Base-by-base conservation (phyloP, 192 early-diverging fungal genomes). In the Coemansia sp. region DNA sequence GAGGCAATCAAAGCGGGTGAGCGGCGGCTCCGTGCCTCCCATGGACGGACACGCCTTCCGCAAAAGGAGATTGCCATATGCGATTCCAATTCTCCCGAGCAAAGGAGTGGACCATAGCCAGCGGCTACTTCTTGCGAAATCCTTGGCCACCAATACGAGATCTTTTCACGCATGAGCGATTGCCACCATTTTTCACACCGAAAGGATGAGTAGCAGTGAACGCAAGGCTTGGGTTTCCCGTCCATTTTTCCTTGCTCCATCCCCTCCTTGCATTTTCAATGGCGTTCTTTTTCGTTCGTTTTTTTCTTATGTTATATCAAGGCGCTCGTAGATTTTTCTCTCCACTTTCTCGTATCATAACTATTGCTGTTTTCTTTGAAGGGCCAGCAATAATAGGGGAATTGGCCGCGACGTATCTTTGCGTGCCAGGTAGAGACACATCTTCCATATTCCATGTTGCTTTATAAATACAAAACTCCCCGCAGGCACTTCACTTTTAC, bases 211-310 rank as follows among this genome's bases (percentile, higher is more conserved):
- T 21, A 53, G 23, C 23, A 39, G 36, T 35, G 30, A 59, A 59
- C 20, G 57, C 57, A 59, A 59, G 57, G 57, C 57, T 59, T 59
- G 33, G 57, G 34, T 11, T 34, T 59, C 35, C 57, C 35, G 30
- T 38, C 57, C 35, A 36, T 38, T 38, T 59, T 59, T 59, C 57
- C 57, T 59, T 59, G 34, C 57, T 38, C 57, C 57, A 36, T 18
- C 34, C 24, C 16, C 35, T 34, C 57, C 35, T 59, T 59, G 57
- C 57, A 59, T 38, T 5, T 8, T 59, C 35, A 38, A 59, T 59
- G 51, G 51, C 51, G 51, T 53, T 53, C 7, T 53, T 53, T 53
- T 53, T 26, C 24, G 15, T 20, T 49, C 20, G 16, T 8, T 20
- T 5, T 49, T 49, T 49, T 21, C 48, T 6, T 49, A 21, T 20